phyloP scores from a whole-genome alignment of 31 red algal genomes.

The Pterothamnion heteromorphum region DNA sequence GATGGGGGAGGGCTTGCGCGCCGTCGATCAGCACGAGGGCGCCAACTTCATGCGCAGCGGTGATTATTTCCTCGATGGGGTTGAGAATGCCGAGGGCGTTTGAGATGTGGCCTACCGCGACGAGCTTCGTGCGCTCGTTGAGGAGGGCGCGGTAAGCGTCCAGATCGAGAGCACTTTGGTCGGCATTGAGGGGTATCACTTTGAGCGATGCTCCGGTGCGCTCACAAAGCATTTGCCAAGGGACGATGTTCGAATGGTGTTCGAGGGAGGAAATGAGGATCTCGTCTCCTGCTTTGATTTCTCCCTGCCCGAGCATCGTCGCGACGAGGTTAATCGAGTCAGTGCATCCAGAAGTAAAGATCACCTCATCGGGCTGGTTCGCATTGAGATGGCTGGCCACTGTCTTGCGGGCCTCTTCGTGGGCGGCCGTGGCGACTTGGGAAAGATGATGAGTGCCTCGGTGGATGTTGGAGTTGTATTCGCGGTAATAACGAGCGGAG shows the following conservation, averaged over 20 bases:
- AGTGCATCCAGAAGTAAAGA: constrained; percentile 61
- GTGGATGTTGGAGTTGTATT: constrained; percentile 14
- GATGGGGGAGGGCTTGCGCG: constrained; percentile 63
- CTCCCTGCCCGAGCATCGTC: not conserved
- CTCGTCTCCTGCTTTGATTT: constrained; percentile 49
- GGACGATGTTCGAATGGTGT: constrained; percentile 75
- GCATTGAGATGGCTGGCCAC: not conserved
- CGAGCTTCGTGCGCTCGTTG: constrained; percentile 44
- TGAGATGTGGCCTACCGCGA: constrained; percentile 53
- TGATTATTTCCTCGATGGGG: not conserved
- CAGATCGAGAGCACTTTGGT: constrained; percentile 46
- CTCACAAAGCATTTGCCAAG: constrained; percentile 60
- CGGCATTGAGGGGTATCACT: constrained; percentile 17
- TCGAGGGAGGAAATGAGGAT: constrained; percentile 53
- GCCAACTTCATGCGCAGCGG: constrained; percentile 32
- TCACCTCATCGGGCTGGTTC: constrained; percentile 43
- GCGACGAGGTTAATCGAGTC: constrained; percentile 73
- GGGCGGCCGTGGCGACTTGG: not conserved
- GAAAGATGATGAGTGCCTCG: not conserved
- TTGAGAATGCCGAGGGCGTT: constrained; percentile 66
- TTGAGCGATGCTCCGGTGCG: constrained; percentile 45
- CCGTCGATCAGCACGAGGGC: constrained; percentile 64
- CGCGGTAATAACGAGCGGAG: not conserved
- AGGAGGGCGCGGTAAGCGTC: constrained; percentile 12
- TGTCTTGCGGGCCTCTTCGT: not conserved